A percentile compares a stretch with the other conserved stretches of the same genome.
These are phyloP conservation scores for Tuber umbilicatum DNA, from an alignment of 495 filamentous ascomycete genomes.

Conservation along the genomic window DNA sequence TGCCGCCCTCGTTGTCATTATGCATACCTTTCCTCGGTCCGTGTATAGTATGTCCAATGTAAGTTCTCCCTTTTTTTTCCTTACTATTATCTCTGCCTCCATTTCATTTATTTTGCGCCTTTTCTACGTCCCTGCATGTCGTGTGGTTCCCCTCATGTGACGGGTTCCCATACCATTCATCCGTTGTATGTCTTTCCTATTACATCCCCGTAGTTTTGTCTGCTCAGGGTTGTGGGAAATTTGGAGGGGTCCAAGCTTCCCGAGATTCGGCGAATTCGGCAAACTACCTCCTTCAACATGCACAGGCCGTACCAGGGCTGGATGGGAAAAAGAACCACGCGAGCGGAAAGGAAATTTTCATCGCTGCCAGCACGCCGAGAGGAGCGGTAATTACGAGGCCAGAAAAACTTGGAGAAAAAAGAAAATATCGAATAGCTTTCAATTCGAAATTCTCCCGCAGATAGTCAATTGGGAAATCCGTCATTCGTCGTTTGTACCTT, in stretches of 20 bases:
- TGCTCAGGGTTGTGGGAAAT: conserved; percentile 28
- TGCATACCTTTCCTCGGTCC: conserved; percentile 35
- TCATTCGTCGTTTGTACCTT: conserved; percentile 13
- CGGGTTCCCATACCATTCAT: conserved; percentile 20
- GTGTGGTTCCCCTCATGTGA: conserved; percentile 29
- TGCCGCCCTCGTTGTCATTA: conserved; percentile 11
- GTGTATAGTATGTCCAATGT: conserved; percentile 39
- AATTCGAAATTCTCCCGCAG: background rate
- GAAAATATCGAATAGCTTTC: conserved; percentile 7
- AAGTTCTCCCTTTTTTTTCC: conserved; percentile 27
- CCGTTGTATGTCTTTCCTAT: conserved; percentile 25
- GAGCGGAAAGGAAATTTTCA: conserved; percentile 33
- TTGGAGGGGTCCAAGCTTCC: conserved; percentile 33
- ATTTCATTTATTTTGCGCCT: conserved; percentile 28
- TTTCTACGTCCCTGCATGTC: conserved; percentile 33
- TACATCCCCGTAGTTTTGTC: conserved; percentile 29
- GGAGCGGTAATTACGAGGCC: conserved; percentile 19
- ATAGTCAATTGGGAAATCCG: conserved; percentile 17
- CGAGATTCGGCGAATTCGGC: conserved; percentile 39
- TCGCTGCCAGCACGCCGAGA: conserved; percentile 13
- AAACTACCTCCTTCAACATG: conserved; percentile 26
- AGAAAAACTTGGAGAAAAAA: conserved; percentile 23
- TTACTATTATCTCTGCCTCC: conserved; percentile 6
- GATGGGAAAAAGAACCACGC: conserved; percentile 20
- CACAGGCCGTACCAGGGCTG: conserved; percentile 1